Base-by-base conservation (phyloP, 805 yeast species). In the Cyberlindnera xishuangbannaensis region DNA sequence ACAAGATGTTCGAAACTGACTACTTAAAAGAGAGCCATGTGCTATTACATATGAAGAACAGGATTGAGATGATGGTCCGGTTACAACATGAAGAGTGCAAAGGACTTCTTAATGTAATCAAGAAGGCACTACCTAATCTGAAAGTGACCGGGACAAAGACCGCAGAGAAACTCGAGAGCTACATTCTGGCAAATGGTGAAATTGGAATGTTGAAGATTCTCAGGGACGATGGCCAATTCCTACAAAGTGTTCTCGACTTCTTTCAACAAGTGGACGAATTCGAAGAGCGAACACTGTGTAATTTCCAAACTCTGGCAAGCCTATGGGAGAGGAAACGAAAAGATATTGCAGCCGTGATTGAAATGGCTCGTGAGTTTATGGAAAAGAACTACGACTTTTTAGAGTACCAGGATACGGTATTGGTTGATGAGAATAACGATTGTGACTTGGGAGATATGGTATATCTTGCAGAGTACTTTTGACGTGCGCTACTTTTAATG, bases 221-320 rank as follows among this genome's bases (percentile, higher is more conserved):
- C 7, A 14, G 7, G 10, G 18, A 10, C 5, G 29, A 28, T 14
- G 19, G 23, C 8, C 27, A 26, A 5, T 26, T 34, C 26, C 15
- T 34, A 9, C 18, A 13, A 10, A 18, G 27, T n/a, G 17, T 30
- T 11, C 16, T 34, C 18, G 38, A 34, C 5, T 20, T 30, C 22
- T 30, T 34, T 15, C 18, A 23, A 5, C 27, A 34, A 15, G 38
- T 34, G 15, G 38, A 34, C 15, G 33, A 25, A 11, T 34, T 25
- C 25, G 37, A n/a, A n/a, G n/a, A n/a, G n/a, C n/a, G n/a, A n/a
- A n/a, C n/a, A 33, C 27, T 6, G 15, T n/a, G 6, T 17, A 11
- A 6, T 18, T 25, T 8, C 18, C 12, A 25, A 8, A 18, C 8
- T 9, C 18, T 6, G 22, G 14, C 7, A 13, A 8, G 16, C 20